Percentiles rank a stretch among this genome's conserved stretches.
Evolutionary conservation across 1,284 basidiomycete species (phyloP).

Genomic region (Ceratobasidium sp.): DNA sequence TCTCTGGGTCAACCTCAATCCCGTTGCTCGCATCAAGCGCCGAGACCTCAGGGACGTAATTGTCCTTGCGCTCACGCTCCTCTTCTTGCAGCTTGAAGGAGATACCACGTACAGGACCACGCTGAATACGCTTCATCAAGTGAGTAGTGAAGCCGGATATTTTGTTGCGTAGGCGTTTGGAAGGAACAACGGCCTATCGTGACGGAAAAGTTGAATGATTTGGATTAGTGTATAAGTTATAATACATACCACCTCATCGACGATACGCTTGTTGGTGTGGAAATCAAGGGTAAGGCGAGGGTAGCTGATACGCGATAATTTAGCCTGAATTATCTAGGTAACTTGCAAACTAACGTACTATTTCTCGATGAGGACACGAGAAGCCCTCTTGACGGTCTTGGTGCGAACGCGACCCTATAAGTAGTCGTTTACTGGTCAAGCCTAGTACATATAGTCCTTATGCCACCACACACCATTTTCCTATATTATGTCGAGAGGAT

Average conservation of each 20-base stretch:
- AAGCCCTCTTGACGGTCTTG: conserved; percentile 99
- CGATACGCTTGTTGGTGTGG: conserved; percentile 99
- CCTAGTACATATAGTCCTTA: conserved; percentile 2
- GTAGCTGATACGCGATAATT: conserved; percentile 70
- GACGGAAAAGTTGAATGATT: conserved; percentile 32
- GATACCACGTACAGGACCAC: conserved; percentile 99
- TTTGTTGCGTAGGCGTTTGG: conserved; percentile 99
- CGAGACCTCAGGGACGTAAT: conserved; percentile 97
- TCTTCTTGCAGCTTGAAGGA: conserved; percentile 99
- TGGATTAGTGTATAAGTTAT: conserved; percentile 1
- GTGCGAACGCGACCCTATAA: conserved; percentile 97
- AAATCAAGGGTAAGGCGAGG: conserved; percentile 96
- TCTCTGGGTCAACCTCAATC: conserved; percentile 91
- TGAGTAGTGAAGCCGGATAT: conserved; percentile 99
- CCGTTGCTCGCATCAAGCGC: conserved; percentile 87
- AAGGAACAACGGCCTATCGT: conserved; percentile 91
- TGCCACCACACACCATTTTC: conserved; percentile 66
- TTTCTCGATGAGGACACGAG: conserved; percentile 99
- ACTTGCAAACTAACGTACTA: conserved; percentile 75
- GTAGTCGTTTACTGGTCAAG: conserved; percentile 27
- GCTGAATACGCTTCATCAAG: conserved; percentile 99
- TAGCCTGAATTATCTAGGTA: conserved; percentile 43
- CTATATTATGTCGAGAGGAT: conserved; percentile 54
- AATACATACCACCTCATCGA: conserved; percentile 94
- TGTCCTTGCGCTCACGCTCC: conserved; percentile 99